Percentiles rank a stretch among this genome's conserved stretches.
Evolutionary conservation across 352 stramenopile genomes (phyloP).

Genomic region (Phytophthora pistaciae): DNA sequence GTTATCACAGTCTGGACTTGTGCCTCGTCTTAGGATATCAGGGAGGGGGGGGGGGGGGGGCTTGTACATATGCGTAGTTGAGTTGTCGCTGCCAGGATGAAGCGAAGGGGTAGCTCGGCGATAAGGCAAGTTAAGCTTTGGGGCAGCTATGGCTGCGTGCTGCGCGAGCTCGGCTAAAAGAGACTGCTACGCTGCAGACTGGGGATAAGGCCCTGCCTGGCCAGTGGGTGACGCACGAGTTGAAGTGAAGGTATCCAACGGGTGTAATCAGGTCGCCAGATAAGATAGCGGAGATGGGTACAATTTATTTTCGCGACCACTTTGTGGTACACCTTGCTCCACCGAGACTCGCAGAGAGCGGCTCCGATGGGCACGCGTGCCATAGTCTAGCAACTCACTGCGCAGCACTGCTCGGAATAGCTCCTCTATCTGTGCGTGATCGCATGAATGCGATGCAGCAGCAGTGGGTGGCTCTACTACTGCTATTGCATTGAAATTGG

Average conservation of each 20-base stretch:
- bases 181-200: not conserved
- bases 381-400: not conserved
- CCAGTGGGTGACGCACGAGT: not conserved
- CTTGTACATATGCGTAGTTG: not conserved
- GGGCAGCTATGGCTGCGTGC: not conserved
- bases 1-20: conserved; percentile 19
- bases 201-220: not conserved
- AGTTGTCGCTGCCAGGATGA: not conserved
- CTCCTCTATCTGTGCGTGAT: not conserved
- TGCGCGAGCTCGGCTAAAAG: not conserved
- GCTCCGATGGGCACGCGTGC: not conserved
- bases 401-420: conserved; percentile 14
- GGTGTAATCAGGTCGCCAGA: conserved; percentile 6
- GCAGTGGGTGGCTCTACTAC: not conserved
- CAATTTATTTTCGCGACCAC: conserved; percentile 11
- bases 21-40: conserved; percentile 12
- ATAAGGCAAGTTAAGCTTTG: not conserved
- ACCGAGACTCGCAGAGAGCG: conserved; percentile 3
- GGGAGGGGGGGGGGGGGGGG: too few species aligned
- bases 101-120: not conserved
- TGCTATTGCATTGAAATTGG: not conserved
- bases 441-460: conserved; percentile 4
- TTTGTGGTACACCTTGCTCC: not conserved
- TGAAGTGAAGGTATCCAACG: conserved; percentile 8
- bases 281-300: conserved; percentile 20